Evolutionary conservation across 148 eudicot species (phyloP).

Genomic region (Vaccinium myrtillus): DNA sequence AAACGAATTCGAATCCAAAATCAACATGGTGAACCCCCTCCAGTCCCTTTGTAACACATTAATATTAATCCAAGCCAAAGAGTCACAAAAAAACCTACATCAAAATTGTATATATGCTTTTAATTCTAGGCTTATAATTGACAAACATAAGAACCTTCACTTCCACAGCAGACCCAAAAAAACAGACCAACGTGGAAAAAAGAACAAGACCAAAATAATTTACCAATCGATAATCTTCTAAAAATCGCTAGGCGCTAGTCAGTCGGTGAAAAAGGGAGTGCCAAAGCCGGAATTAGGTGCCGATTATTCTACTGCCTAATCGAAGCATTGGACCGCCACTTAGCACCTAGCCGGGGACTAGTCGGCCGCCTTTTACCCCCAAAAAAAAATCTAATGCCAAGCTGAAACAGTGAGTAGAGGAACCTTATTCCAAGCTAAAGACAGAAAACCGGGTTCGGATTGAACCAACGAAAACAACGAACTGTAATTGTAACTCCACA

Average conservation of each 20-base stretch:
- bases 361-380: not conserved
- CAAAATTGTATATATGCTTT: slow-evolving; percentile 2
- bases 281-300: too few species aligned
- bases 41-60: too few species aligned
- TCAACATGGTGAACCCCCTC: too few species aligned
- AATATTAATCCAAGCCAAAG: too few species aligned
- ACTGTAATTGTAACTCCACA: slow-evolving; percentile 81
- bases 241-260: too few species aligned
- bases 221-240: not conserved
- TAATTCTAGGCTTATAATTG: not conserved
- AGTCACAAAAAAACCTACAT: not conserved
- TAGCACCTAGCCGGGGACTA: too few species aligned
- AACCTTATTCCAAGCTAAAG: slow-evolving; percentile 78
- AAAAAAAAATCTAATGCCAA: slow-evolving; percentile 52
- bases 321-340: too few species aligned
- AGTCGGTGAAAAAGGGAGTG: too few species aligned
- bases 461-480: slow-evolving; percentile 48
- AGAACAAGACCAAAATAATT: not conserved
- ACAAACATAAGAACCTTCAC: not conserved
- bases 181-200: slow-evolving; percentile 1
- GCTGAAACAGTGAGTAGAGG: slow-evolving; percentile 79
- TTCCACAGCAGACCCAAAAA: slow-evolving; percentile 11
- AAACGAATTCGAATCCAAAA: too few species aligned
- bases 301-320: too few species aligned
- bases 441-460: slow-evolving; percentile 62